Evolutionary conservation across 148 eudicot genomes (phyloP).

Genomic region (Cornus kousa): DNA sequence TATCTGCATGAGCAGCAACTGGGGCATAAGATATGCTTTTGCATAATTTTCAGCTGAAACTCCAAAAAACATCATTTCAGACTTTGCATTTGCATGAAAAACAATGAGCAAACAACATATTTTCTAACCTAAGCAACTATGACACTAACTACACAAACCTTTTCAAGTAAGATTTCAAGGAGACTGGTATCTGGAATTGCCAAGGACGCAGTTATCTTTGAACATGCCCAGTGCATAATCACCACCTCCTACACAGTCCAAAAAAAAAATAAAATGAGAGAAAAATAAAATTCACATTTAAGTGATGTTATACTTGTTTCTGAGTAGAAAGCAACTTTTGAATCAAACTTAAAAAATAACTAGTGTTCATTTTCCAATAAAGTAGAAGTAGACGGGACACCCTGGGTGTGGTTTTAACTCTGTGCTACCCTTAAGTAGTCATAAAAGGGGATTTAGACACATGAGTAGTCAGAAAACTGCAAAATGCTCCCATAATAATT

Average conservation of each 20-base stretch:
- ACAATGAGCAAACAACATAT: background rate
- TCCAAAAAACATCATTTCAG: constrained; percentile 12
- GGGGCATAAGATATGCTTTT: constrained; percentile 96
- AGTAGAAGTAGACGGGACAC: background rate
- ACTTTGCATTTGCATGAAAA: background rate
- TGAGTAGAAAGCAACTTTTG: background rate
- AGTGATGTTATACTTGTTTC: background rate
- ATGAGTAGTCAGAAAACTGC: background rate
- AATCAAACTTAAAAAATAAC: background rate
- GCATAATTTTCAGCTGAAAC: constrained; percentile 77
- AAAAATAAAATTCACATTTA: background rate
- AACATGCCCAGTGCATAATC: constrained; percentile 96
- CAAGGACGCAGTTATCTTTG: constrained; percentile 69
- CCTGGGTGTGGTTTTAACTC: background rate
- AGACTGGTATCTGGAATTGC: constrained; percentile 79
- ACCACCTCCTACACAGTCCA: constrained; percentile 69
- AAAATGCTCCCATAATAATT: background rate
- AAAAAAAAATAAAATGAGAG: background rate
- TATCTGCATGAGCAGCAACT: constrained; percentile 98
- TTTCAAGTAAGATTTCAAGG: constrained; percentile 74
- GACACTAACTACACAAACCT: constrained; percentile 62
- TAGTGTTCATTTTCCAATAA: background rate
- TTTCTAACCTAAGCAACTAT: background rate
- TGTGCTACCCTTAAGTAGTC: background rate
- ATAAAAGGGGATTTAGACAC: background rate